phyloP scores from a whole-genome alignment of 2,329 filamentous ascomycete species.

The Fusarium secorum region DNA sequence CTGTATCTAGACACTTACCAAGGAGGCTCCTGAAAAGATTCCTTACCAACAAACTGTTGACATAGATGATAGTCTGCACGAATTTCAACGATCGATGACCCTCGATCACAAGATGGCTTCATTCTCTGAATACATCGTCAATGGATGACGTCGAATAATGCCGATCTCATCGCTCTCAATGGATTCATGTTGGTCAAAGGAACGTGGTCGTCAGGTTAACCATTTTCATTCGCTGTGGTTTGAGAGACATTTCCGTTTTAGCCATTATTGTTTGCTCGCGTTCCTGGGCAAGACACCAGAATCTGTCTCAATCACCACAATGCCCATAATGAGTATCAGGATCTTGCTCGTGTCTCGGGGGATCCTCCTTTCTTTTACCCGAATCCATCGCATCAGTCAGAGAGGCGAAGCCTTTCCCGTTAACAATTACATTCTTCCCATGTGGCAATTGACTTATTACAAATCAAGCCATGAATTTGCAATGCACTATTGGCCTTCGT shows the following conservation, averaged over 20 bases:
- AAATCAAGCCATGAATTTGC: conserved; percentile 3
- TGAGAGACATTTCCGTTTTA: not conserved
- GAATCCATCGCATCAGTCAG: not conserved
- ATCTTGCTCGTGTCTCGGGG: not conserved
- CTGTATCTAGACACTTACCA: conserved; percentile 9
- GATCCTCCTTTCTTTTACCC: not conserved
- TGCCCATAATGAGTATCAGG: not conserved
- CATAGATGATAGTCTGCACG: not conserved
- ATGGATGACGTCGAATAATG: conserved; percentile 15
- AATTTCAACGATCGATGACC: not conserved
- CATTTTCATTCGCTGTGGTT: not conserved
- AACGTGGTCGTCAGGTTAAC: conserved; percentile 26
- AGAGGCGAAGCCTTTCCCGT: not conserved
- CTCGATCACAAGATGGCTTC: not conserved
- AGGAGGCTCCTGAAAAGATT: conserved; percentile 4
- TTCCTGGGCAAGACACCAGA: not conserved
- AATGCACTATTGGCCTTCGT: not conserved
- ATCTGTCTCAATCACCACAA: conserved; percentile 22
- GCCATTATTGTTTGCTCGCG: not conserved
- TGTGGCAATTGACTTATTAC: conserved; percentile 25
- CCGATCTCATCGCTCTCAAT: not conserved
- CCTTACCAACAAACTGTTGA: not conserved
- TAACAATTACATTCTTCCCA: conserved; percentile 7
- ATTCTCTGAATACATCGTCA: not conserved
- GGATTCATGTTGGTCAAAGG: conserved; percentile 2